phyloP scores from a whole-genome alignment of 2,329 filamentous ascomycete species.

The Fusarium mexicanum region DNA sequence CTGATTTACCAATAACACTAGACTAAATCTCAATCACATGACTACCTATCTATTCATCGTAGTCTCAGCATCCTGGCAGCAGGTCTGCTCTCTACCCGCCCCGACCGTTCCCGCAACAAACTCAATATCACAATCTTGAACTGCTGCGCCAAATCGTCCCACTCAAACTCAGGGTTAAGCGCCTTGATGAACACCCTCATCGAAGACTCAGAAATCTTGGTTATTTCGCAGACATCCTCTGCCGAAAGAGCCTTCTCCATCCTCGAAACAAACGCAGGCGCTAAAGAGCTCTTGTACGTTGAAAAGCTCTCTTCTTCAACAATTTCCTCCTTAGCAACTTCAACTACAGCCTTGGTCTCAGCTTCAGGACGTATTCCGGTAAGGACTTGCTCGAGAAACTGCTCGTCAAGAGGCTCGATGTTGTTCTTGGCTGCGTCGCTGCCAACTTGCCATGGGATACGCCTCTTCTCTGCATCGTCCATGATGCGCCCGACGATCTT shows the following conservation, averaged over 20 bases:
- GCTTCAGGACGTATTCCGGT: not conserved
- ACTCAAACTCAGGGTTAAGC: slow-evolving; percentile 1
- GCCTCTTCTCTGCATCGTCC: slow-evolving; percentile 2
- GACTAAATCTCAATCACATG: not conserved
- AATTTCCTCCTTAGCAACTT: fast-evolving
- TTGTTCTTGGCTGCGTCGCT: not conserved
- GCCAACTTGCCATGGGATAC: slow-evolving; percentile 13
- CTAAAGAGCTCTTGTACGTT: not conserved
- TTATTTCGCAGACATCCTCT: slow-evolving; percentile 5
- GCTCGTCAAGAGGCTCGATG: slow-evolving; percentile 3
- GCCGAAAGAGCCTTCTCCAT: not conserved
- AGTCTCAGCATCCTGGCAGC: not conserved
- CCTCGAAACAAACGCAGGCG: not conserved
- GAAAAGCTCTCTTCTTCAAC: not conserved
- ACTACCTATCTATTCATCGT: not conserved
- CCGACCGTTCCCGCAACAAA: not conserved
- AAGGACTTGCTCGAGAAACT: not conserved
- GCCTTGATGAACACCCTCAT: not conserved
- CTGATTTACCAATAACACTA: not conserved
- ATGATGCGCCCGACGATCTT: not conserved
- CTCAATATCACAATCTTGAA: slow-evolving; percentile 10
- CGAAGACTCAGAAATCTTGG: not conserved
- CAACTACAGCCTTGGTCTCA: fast-evolving
- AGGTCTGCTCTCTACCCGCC: not conserved
- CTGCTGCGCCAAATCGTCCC: not conserved